A percentile compares a stretch with the other conserved stretches of the same genome.
phyloP scores from a whole-genome alignment of 805 yeast species.

The Candida methanosorbosa region DNA sequence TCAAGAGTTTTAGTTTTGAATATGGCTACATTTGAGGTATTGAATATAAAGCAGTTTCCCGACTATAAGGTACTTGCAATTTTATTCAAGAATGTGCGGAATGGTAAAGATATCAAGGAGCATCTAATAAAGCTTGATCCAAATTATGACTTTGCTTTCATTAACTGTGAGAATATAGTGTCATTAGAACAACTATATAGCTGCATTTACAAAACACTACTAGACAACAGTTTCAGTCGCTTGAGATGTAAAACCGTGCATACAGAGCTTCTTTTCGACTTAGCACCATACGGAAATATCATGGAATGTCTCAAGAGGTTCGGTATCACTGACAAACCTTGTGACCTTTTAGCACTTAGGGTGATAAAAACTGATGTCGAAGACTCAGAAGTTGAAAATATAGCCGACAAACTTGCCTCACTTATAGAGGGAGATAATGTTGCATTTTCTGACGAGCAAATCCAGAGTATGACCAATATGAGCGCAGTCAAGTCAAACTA shows the following conservation, averaged over 20 bases:
- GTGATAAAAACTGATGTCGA: slow-evolving; percentile 22
- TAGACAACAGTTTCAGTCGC: slow-evolving; percentile 37
- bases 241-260: slow-evolving; percentile 59
- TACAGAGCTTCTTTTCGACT: slow-evolving; percentile 61
- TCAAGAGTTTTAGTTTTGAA: too few relatives aligned
- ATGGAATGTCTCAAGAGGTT: slow-evolving; percentile 63
- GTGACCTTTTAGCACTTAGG: slow-evolving; percentile 42
- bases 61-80: slow-evolving; percentile 13
- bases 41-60: slow-evolving; percentile 14
- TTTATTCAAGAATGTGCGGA: slow-evolving; percentile 37
- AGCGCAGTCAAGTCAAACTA: slow-evolving; percentile 15
- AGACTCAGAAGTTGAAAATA: slow-evolving; percentile 9
- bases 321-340: slow-evolving; percentile 50
- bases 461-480: slow-evolving; percentile 25
- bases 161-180: slow-evolving; percentile 49
- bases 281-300: slow-evolving; percentile 65
- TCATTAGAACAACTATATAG: slow-evolving; percentile 55
- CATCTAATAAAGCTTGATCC: slow-evolving; percentile 36
- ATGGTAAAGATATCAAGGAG: slow-evolving; percentile 34
- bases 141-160: slow-evolving; percentile 52
- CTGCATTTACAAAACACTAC: slow-evolving; percentile 51
- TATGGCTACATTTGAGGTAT: too few relatives aligned
- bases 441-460: slow-evolving; percentile 23
- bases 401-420: slow-evolving; percentile 8
- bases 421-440: slow-evolving; percentile 27